Evolutionary conservation across 2,329 filamentous ascomycete species (phyloP).

Genomic region (Cladophialophora yegresii): DNA sequence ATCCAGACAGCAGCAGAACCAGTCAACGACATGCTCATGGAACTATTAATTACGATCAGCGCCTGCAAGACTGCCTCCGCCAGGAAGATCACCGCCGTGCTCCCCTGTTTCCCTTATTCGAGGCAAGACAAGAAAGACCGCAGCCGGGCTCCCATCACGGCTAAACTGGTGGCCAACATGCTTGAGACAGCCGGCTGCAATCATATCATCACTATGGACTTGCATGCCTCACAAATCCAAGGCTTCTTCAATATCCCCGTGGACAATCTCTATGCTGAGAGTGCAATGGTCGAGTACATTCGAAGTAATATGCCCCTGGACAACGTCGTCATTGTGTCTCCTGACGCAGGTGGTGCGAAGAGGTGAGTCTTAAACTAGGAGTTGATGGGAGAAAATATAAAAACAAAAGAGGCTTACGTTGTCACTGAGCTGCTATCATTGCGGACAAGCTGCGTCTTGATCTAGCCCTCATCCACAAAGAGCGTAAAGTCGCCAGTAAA

Average conservation of each 20-base stretch:
- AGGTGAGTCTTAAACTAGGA: slow-evolving; percentile 1
- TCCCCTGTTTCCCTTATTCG: slow-evolving; percentile 85
- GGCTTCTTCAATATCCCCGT: slow-evolving; percentile 98
- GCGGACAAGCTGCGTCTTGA: slow-evolving; percentile 85
- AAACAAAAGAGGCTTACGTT: slow-evolving; percentile 3
- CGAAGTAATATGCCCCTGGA: slow-evolving; percentile 79
- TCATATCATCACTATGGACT: slow-evolving; percentile 90
- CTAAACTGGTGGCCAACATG: slow-evolving; percentile 79
- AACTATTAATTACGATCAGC: slow-evolving; percentile 93
- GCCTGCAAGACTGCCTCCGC: slow-evolving; percentile 93
- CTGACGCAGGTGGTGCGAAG: slow-evolving; percentile 93
- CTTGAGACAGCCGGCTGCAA: slow-evolving; percentile 92
- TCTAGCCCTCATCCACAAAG: slow-evolving; percentile 95
- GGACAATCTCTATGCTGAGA: slow-evolving; percentile 71
- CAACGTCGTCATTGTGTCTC: slow-evolving; percentile 86
- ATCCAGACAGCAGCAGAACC: slow-evolving; percentile 88
- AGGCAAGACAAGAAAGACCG: slow-evolving; percentile 92
- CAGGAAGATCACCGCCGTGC: slow-evolving; percentile 66
- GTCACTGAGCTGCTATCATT: slow-evolving; percentile 74
- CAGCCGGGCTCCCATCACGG: slow-evolving; percentile 81
- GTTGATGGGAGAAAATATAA: background rate
- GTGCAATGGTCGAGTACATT: slow-evolving; percentile 61
- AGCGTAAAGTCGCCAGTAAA: slow-evolving; percentile 82
- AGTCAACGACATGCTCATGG: slow-evolving; percentile 93
- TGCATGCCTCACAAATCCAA: slow-evolving; percentile 94